These are phyloP conservation scores for Colletotrichum sp. DNA, from an alignment of 2,329 filamentous ascomycete species.

Conservation along the genomic window DNA sequence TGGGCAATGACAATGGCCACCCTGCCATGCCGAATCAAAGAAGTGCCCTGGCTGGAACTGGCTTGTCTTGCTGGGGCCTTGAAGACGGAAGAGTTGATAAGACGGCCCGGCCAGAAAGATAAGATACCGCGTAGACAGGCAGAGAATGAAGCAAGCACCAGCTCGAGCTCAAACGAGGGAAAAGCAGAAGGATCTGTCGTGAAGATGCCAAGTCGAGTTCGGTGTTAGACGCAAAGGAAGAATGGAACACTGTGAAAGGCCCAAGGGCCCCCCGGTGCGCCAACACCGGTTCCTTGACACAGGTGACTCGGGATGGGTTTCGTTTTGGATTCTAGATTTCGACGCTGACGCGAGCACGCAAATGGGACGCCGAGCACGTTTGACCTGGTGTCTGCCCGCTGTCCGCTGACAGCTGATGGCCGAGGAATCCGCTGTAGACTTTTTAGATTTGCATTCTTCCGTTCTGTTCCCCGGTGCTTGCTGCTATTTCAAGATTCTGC, in stretches of 20 bases:
- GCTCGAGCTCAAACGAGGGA: neutral
- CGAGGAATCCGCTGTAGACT: slow-evolving; percentile 10
- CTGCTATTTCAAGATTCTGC: slow-evolving; percentile 10
- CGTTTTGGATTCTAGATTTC: slow-evolving; percentile 22
- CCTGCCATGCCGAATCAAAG: neutral
- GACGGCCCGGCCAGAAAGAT: neutral
- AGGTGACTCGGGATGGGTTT: slow-evolving; percentile 21
- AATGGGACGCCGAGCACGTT: slow-evolving; percentile 19
- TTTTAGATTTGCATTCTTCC: neutral
- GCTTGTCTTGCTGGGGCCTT: neutral
- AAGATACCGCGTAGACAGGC: neutral
- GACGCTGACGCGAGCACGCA: slow-evolving; percentile 19
- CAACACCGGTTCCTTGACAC: slow-evolving; percentile 2
- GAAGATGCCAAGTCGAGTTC: neutral
- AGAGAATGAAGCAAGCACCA: neutral
- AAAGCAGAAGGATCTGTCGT: neutral
- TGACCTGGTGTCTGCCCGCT: neutral
- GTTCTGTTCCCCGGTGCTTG: neutral
- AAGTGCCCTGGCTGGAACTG: neutral
- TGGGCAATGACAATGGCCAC: neutral
- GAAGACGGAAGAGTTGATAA: neutral
- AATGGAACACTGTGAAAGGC: neutral
- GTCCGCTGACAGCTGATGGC: slow-evolving; percentile 9
- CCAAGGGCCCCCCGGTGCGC: neutral
- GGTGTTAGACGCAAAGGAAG: neutral